These are phyloP conservation scores for Russula foetens DNA, from an alignment of 768 basidiomycete genomes.

Conservation along the genomic window DNA sequence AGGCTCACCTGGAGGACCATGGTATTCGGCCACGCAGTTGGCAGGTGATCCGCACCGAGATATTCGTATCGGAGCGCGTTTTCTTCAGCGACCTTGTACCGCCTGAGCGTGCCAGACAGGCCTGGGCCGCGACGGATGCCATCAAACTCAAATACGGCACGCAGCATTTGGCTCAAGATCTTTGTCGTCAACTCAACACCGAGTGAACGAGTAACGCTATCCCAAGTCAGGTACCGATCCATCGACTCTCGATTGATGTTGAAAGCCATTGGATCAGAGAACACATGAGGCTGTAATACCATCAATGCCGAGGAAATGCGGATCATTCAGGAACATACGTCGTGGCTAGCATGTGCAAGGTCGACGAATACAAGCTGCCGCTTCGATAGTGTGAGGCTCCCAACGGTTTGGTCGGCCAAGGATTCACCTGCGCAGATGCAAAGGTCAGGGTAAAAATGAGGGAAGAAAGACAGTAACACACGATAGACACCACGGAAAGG, in stretches of 20 bases:
- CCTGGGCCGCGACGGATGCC: slow-evolving; percentile 62
- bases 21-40: slow-evolving; percentile 59
- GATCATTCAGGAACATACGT: slow-evolving; percentile 32
- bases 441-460: background rate
- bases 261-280: slow-evolving; percentile 39
- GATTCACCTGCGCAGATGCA: slow-evolving; percentile 34
- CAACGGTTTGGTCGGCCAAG: slow-evolving; percentile 37
- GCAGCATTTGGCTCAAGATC: slow-evolving; percentile 55
- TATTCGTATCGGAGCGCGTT: slow-evolving; percentile 48
- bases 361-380: slow-evolving; percentile 56
- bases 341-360: slow-evolving; percentile 44
- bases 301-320: background rate
- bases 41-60: slow-evolving; percentile 40
- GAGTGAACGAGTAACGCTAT: slow-evolving; percentile 38
- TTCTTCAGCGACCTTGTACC: slow-evolving; percentile 40
- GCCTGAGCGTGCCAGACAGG: slow-evolving; percentile 52
- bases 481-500: slow-evolving; percentile 64
- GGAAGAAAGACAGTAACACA: slow-evolving; percentile 26
- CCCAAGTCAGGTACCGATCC: slow-evolving; percentile 41
- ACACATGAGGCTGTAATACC: slow-evolving; percentile 38
- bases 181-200: slow-evolving; percentile 51
- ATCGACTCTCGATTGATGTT: slow-evolving; percentile 36
- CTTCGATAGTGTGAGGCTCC: slow-evolving; percentile 35
- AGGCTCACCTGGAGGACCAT: slow-evolving; percentile 49
- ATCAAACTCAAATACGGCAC: slow-evolving; percentile 49